These are phyloP conservation scores for Knoxdaviesia proteae DNA, from an alignment of 2,329 filamentous ascomycete genomes.

Conservation along the genomic window DNA sequence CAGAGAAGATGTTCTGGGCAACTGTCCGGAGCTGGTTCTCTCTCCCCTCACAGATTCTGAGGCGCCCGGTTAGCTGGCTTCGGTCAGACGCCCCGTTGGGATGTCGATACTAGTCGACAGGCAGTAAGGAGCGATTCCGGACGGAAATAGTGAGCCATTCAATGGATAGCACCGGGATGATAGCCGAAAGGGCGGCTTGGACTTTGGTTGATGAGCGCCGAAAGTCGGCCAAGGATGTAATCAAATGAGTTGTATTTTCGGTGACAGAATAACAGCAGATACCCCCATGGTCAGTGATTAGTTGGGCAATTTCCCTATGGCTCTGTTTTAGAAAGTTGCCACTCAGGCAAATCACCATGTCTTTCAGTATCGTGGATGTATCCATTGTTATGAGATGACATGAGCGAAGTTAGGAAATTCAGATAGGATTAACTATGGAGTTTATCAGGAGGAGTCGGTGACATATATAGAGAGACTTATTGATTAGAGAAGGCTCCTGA, in stretches of 20 bases:
- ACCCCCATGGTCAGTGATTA: slow-evolving; percentile 28
- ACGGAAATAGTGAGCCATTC: slow-evolving; percentile 40
- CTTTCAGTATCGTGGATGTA: too few relatives aligned
- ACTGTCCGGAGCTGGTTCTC: slow-evolving; percentile 6
- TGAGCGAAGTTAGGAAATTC: too few relatives aligned
- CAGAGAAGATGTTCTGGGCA: slow-evolving; percentile 7
- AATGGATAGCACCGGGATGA: slow-evolving; percentile 32
- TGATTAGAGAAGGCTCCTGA: too few relatives aligned
- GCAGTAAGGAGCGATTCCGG: slow-evolving; percentile 7
- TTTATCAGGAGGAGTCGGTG: too few relatives aligned
- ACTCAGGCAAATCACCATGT: slow-evolving; percentile 27
- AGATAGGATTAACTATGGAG: too few relatives aligned
- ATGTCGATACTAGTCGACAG: too few relatives aligned
- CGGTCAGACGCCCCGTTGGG: too few relatives aligned
- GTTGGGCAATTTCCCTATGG: slow-evolving; percentile 25
- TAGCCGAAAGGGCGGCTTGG: slow-evolving; percentile 21
- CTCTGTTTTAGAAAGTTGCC: slow-evolving; percentile 34
- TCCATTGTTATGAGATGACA: too few relatives aligned
- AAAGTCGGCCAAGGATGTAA: slow-evolving; percentile 31
- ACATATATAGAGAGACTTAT: too few relatives aligned
- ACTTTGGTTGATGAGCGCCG: slow-evolving; percentile 29
- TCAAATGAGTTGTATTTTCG: slow-evolving; percentile 29
- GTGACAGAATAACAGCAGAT: slow-evolving; percentile 23
- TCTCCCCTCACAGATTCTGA: neutral
- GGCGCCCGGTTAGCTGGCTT: slow-evolving; percentile 6